These are phyloP conservation scores for Iris macrosiphon DNA, from an alignment of 106 monocot species.

Conservation along the genomic window DNA sequence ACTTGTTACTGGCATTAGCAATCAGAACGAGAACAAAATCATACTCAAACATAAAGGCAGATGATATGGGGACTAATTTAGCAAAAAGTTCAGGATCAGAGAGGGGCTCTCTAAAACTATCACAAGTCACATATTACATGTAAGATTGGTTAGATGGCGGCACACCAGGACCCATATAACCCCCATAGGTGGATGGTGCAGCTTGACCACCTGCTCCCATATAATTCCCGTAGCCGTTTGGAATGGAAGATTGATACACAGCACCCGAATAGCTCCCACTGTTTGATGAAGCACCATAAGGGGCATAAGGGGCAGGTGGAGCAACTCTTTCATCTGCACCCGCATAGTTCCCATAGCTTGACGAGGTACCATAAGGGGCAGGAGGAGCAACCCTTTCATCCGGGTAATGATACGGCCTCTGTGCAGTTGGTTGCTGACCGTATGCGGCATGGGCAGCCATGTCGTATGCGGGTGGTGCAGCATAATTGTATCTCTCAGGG, in stretches of 20 bases:
- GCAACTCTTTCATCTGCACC: no score
- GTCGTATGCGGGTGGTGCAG: slow-evolving; percentile 12
- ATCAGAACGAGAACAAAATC: no score
- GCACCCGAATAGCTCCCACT: slow-evolving; percentile 17
- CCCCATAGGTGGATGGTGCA: slow-evolving; percentile 13
- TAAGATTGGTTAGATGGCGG: slow-evolving; percentile 26
- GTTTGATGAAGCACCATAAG: slow-evolving; percentile 4
- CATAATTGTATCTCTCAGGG: slow-evolving; percentile 26
- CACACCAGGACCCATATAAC: slow-evolving; percentile 9
- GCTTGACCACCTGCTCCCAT: slow-evolving; percentile 10
- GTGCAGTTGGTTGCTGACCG: slow-evolving; percentile 6
- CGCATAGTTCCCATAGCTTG: not conserved
- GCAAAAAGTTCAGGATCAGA: no score
- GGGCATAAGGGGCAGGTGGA: not conserved
- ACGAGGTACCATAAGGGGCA: not conserved
- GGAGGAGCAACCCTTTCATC: slow-evolving; percentile 7
- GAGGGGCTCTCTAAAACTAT: no score
- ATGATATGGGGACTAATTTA: no score
- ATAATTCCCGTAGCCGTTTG: slow-evolving; percentile 16
- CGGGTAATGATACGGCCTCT: slow-evolving; percentile 20
- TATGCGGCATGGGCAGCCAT: slow-evolving; percentile 7
- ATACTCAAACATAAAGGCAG: no score
- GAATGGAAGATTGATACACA: not conserved
- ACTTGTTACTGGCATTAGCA: no score
- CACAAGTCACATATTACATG: no score